Percentiles rank a stretch among this genome's conserved stretches.
These are phyloP conservation scores for Mycena rosella DNA, from an alignment of 768 basidiomycete genomes.

Conservation along the genomic window DNA sequence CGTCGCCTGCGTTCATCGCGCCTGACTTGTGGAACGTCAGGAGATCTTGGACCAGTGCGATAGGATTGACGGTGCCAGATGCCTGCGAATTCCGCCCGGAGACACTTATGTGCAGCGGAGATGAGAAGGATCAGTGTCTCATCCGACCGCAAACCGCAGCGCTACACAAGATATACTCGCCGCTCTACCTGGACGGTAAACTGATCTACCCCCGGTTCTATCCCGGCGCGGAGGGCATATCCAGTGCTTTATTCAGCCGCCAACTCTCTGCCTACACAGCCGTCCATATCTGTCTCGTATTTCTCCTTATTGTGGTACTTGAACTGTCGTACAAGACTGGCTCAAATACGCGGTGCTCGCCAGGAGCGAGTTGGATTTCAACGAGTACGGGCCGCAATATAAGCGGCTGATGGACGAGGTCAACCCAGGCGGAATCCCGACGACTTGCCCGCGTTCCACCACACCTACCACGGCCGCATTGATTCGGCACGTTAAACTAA, in stretches of 20 bases:
- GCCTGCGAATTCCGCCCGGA: conserved; percentile 41
- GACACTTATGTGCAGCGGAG: conserved; percentile 30
- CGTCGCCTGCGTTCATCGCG: conserved; percentile 35
- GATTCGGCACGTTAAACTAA: neutral
- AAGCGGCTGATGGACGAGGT: neutral
- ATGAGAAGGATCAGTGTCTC: conserved; percentile 27
- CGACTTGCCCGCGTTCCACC: neutral
- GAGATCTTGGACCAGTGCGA: conserved; percentile 34
- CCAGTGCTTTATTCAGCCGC: conserved; percentile 3
- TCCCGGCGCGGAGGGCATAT: conserved; percentile 22
- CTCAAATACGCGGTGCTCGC: conserved; percentile 23
- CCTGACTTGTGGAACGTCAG: conserved; percentile 36
- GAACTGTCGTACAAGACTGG: conserved; percentile 11
- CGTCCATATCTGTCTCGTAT: neutral
- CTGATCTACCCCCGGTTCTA: conserved; percentile 36
- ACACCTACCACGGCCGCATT: neutral
- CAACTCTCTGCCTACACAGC: neutral
- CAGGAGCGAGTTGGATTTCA: conserved; percentile 11
- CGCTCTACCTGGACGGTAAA: conserved; percentile 35
- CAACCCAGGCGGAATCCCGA: neutral
- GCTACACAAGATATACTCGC: conserved; percentile 38
- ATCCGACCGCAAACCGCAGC: conserved; percentile 38
- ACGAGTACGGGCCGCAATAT: conserved; percentile 14
- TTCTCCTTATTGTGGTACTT: neutral
- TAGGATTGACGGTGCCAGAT: conserved; percentile 41